Percentiles rank a stretch among this genome's conserved stretches.
Evolutionary conservation across 495 filamentous ascomycete genomes (phyloP).

Genomic region (Aspergillus nidulans): DNA sequence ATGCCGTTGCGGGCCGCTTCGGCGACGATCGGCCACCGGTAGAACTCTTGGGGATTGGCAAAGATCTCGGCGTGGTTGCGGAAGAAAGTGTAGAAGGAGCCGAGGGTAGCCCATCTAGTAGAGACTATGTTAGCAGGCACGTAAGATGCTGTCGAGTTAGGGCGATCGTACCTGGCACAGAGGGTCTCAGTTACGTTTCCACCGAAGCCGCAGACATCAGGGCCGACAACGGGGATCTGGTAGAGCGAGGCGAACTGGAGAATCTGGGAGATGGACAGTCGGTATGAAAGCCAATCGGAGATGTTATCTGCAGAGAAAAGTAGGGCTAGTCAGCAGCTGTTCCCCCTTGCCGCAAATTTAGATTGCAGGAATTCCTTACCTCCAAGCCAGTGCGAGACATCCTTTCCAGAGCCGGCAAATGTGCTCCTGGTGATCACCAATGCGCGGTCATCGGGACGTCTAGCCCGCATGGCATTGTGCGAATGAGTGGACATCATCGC

Average conservation of each 20-base stretch:
- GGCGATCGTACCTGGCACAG: conserved; percentile 45
- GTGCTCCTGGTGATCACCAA: conserved; percentile 83
- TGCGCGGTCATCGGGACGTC: conserved; percentile 63
- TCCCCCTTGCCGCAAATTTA: background rate
- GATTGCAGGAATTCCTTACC: background rate
- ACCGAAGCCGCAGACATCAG: conserved; percentile 77
- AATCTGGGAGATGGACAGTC: conserved; percentile 61
- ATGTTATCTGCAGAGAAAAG: conserved; percentile 56
- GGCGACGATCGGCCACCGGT: conserved; percentile 63
- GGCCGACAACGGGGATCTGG: conserved; percentile 81
- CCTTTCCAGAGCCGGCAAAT: conserved; percentile 73
- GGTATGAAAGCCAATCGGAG: conserved; percentile 68
- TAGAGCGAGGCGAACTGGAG: conserved; percentile 74
- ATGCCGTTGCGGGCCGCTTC: conserved; percentile 66
- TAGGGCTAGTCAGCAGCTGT: background rate
- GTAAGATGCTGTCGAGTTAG: background rate
- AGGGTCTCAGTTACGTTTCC: conserved; percentile 70
- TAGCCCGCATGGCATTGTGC: conserved; percentile 60
- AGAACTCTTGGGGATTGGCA: conserved; percentile 67
- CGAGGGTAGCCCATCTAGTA: conserved; percentile 70
- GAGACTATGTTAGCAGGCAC: background rate
- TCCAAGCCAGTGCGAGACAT: conserved; percentile 72
- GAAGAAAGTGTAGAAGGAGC: conserved; percentile 79
- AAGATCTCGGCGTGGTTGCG: conserved; percentile 65
- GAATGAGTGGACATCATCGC: conserved; percentile 76